A percentile compares a stretch with the other conserved stretches of the same genome.
Conservation (phyloP, 495 filamentous ascomycete species). For the Penicillium waksmanii region DNA sequence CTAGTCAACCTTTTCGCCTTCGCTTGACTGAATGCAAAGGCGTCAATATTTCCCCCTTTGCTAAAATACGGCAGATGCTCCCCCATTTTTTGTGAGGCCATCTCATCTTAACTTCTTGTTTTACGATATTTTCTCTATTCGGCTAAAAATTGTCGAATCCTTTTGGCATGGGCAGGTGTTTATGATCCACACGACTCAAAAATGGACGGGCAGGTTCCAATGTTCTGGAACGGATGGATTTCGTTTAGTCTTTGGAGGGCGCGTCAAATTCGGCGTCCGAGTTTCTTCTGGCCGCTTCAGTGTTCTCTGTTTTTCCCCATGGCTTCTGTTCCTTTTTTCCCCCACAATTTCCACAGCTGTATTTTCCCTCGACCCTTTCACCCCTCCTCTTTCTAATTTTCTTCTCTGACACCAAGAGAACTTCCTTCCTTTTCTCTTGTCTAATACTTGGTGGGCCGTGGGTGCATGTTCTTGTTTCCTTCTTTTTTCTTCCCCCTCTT, state of each 20-base stretch:
- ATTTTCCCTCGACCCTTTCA: slow-evolving; percentile 18
- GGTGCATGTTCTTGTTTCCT: slow-evolving; percentile 28
- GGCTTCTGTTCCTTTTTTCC: slow-evolving; percentile 25
- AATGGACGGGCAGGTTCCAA: slow-evolving; percentile 39
- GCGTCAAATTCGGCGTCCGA: slow-evolving; percentile 42
- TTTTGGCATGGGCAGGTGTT: slow-evolving; percentile 51
- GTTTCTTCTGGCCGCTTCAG: slow-evolving; percentile 28
- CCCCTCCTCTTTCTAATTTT: slow-evolving; percentile 15
- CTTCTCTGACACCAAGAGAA: slow-evolving; percentile 16
- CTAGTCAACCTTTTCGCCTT: neutral
- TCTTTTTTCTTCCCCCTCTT: neutral
- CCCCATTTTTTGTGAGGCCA: slow-evolving; percentile 11
- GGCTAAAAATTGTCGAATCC: slow-evolving; percentile 28
- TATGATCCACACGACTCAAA: slow-evolving; percentile 49
- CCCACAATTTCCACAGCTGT: slow-evolving; percentile 17
- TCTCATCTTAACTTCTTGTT: slow-evolving; percentile 4
- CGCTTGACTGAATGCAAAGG: neutral
- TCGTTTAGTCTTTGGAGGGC: slow-evolving; percentile 33
- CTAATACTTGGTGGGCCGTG: slow-evolving; percentile 33
- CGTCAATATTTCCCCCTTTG: slow-evolving; percentile 13
- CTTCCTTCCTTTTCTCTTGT: slow-evolving; percentile 31
- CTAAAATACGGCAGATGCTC: slow-evolving; percentile 27
- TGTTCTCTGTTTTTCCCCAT: slow-evolving; percentile 32
- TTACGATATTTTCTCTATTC: slow-evolving; percentile 28
- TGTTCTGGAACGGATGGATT: slow-evolving; percentile 35